Evolutionary conservation across 345 rosid species (phyloP), one percentile per base, ranked within the genome.

Genomic region (Gossypium sturtianum): DNA sequence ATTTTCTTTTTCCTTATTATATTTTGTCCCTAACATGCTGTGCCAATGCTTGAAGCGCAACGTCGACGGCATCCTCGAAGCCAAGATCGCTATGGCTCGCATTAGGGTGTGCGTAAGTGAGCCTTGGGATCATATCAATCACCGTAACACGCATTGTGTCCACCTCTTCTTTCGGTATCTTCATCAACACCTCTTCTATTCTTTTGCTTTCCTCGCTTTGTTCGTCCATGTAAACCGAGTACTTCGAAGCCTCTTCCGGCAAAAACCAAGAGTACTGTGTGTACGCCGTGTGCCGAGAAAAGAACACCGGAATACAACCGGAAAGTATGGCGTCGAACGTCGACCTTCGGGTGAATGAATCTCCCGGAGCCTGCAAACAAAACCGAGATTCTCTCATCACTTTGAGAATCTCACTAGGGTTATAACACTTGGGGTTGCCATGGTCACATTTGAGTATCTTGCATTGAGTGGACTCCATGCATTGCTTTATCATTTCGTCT

Each of bases 251-350:
- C 15, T 85, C 66, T 7, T 11, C 70, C 0, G 90, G 89, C 19
- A 89, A 68, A 77, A 75, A 89, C 90, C 89, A 86, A 25, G 8
- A 7, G 75, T 89, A 89, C 79, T 89, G 92, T 1, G 89, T 79
- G 25, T 89, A 89, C 57, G 89, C 90, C 72, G 87, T 84, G 87
- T 89, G 92, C 34, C 69, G 79, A 29, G 90, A 89, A 63, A 89
- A 82, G 69, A 89, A 86, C 80, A 89, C 92, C 41, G 89, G 92
- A 16, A 87, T 83, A 53, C 92, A 89, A 4, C 90, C 92, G 0
- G 86, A 77, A 3, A 89, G 69, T 11, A 86, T 43, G 25, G 90
- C 62, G 77, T 89, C 92, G 63, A 89, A 86, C 9, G 84, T 80
- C 0, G 89, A 85, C 58, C 92, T 64, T 59, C 92, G 77, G 3